Evolutionary conservation across 2,329 filamentous ascomycete genomes (phyloP).

Genomic region (Hypomyces rosellus): DNA sequence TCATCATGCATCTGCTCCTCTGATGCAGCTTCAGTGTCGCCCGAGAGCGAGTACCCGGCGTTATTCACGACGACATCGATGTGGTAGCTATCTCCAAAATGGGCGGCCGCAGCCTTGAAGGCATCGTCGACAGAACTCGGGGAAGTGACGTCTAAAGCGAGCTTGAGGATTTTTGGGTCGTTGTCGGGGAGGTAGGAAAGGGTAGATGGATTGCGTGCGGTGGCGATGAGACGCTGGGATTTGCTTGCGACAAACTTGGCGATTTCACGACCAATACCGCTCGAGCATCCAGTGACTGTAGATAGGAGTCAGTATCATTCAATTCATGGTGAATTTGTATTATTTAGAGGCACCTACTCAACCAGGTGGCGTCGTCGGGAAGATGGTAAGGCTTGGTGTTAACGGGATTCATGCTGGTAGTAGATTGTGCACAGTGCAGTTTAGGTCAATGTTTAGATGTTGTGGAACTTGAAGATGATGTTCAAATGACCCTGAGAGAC

Average conservation of each 20-base stretch:
- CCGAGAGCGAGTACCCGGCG: slow-evolving; percentile 24
- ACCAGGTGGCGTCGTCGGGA: slow-evolving; percentile 32
- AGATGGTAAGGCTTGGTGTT: slow-evolving; percentile 27
- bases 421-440: background rate
- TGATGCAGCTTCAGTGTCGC: slow-evolving; percentile 19
- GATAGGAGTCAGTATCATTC: background rate
- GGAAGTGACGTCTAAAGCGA: slow-evolving; percentile 43
- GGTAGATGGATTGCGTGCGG: slow-evolving; percentile 37
- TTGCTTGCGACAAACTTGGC: slow-evolving; percentile 32
- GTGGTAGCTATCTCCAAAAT: slow-evolving; percentile 25
- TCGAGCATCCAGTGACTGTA: slow-evolving; percentile 43
- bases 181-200: slow-evolving; percentile 34
- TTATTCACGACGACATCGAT: slow-evolving; percentile 30
- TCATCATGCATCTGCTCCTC: slow-evolving; percentile 23
- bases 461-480: background rate
- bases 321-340: background rate
- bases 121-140: slow-evolving; percentile 28
- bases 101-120: slow-evolving; percentile 23
- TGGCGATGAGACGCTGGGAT: slow-evolving; percentile 39
- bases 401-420: slow-evolving; percentile 22
- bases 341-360: slow-evolving; percentile 23
- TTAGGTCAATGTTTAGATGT: background rate
- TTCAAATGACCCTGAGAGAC: background rate
- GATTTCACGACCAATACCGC: slow-evolving; percentile 39
- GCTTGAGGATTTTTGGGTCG: slow-evolving; percentile 34